Percentiles rank a stretch among this genome's conserved stretches.
Conservation (phyloP, 2,329 filamentous ascomycete genomes). For the Diaporthe sp. region DNA sequence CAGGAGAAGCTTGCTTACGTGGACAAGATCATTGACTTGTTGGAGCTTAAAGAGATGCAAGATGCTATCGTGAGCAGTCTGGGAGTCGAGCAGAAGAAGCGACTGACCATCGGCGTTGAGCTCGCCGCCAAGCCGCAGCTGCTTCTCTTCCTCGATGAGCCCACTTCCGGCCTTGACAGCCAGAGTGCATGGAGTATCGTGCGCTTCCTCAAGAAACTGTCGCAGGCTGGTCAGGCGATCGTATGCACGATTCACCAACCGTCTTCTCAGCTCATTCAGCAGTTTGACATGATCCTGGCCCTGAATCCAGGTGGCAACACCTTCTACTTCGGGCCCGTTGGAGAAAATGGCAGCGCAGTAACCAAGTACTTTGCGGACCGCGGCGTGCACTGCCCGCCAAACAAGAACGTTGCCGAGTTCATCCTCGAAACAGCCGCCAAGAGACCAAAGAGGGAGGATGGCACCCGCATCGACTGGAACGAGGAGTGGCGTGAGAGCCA, state of each 20-base stretch:
- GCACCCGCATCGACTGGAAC: slow-evolving; percentile 52
- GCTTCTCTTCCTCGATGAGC: slow-evolving; percentile 81
- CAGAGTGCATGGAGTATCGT: slow-evolving; percentile 82
- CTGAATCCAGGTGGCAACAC: slow-evolving; percentile 72
- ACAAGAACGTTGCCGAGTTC: slow-evolving; percentile 75
- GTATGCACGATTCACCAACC: slow-evolving; percentile 62
- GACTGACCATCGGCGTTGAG: slow-evolving; percentile 81
- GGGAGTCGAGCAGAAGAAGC: slow-evolving; percentile 63
- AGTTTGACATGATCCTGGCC: slow-evolving; percentile 67
- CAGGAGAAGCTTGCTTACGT: slow-evolving; percentile 77
- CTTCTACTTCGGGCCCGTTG: slow-evolving; percentile 80
- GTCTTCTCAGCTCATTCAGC: slow-evolving; percentile 55
- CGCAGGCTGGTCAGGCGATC: slow-evolving; percentile 57
- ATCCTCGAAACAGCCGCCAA: slow-evolving; percentile 62
- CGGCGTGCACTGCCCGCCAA: slow-evolving; percentile 60
- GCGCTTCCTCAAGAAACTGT: slow-evolving; percentile 75
- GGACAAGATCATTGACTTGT: slow-evolving; percentile 76
- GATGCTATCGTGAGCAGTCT: slow-evolving; percentile 77
- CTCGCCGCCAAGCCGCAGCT: slow-evolving; percentile 79
- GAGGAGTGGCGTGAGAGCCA: slow-evolving; percentile 52
- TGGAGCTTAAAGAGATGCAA: slow-evolving; percentile 76
- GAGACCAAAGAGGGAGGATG: slow-evolving; percentile 61
- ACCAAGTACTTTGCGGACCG: slow-evolving; percentile 71
- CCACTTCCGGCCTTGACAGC: slow-evolving; percentile 80
- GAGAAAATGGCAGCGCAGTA: slow-evolving; percentile 69